Evolutionary conservation across 1,139 yeast species (phyloP).

Genomic region (Suhomyces bribrorum): DNA sequence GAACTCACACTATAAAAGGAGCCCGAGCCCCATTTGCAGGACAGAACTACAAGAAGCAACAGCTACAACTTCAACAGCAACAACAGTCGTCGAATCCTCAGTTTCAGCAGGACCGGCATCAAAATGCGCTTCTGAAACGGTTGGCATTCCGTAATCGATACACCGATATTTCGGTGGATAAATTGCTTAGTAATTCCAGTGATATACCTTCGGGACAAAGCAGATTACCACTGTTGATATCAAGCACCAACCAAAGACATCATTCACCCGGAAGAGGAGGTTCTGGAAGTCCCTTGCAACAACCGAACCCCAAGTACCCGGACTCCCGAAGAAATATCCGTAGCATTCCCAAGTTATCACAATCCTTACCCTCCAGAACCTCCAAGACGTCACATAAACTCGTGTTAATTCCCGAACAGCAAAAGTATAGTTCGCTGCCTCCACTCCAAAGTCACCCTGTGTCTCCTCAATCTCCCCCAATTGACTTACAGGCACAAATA

Average conservation of each 20-base stretch:
- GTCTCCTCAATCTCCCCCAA: constrained; percentile 7
- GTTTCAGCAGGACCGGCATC: constrained; percentile 21
- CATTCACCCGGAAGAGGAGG: background rate
- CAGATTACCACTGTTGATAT: constrained; percentile 41
- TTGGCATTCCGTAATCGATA: constrained; percentile 46
- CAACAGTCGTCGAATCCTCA: constrained; percentile 14
- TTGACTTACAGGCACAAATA: constrained; percentile 36
- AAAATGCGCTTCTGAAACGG: constrained; percentile 28
- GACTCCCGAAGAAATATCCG: constrained; percentile 30
- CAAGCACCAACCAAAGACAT: constrained; percentile 15
- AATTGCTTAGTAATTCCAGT: constrained; percentile 69
- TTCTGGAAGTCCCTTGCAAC: background rate
- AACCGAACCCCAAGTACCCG: constrained; percentile 1
- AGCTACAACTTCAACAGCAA: constrained; percentile 17
- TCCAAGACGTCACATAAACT: constrained; percentile 83
- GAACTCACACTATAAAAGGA: constrained; percentile 58
- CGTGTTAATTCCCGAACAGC: constrained; percentile 80
- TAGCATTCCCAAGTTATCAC: constrained; percentile 58
- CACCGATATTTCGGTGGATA: constrained; percentile 72
- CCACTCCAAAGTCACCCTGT: constrained; percentile 16
- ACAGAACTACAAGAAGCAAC: constrained; percentile 46
- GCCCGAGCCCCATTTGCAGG: constrained; percentile 87
- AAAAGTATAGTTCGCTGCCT: constrained; percentile 15
- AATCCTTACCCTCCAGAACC: constrained; percentile 78
- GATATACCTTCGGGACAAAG: constrained; percentile 84